These are phyloP conservation scores for Neurospora intermedia DNA, from an alignment of 495 filamentous ascomycete species.

Conservation along the genomic window DNA sequence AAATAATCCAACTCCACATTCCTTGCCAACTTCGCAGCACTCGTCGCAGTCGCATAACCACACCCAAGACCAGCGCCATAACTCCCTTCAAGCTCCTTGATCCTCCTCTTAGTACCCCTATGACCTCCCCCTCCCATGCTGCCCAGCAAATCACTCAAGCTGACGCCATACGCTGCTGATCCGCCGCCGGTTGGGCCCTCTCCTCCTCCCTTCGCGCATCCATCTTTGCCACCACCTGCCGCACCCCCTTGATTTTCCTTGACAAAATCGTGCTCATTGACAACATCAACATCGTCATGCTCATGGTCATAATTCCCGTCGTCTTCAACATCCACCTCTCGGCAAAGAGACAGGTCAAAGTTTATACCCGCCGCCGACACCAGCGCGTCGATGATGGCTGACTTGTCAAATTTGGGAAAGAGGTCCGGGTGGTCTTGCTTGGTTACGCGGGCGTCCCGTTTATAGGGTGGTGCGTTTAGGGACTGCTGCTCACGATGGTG, in stretches of 20 bases:
- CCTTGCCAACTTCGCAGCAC: neutral
- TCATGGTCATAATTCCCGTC: neutral
- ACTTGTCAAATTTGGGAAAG: neutral
- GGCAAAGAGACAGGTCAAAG: neutral
- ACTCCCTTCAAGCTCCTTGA: neutral
- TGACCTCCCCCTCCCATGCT: neutral
- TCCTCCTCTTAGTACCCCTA: neutral
- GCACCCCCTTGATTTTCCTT: neutral
- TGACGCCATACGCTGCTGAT: neutral
- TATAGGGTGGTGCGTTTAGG: neutral
- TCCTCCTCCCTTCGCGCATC: neutral
- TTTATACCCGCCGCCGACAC: neutral
- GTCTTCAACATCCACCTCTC: neutral
- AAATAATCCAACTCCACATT: constrained; percentile 21
- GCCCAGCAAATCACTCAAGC: neutral
- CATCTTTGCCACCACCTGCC: neutral
- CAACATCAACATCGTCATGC: neutral
- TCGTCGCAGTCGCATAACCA: neutral
- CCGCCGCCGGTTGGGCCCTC: no score
- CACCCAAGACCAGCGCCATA: neutral
- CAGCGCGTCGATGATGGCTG: neutral
- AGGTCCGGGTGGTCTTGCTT: neutral
- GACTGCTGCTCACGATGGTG: neutral
- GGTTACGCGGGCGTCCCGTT: neutral
- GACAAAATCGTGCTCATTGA: neutral